Evolutionary conservation across 257 asterid species (phyloP).

Genomic region (Solanum gracilifrons): DNA sequence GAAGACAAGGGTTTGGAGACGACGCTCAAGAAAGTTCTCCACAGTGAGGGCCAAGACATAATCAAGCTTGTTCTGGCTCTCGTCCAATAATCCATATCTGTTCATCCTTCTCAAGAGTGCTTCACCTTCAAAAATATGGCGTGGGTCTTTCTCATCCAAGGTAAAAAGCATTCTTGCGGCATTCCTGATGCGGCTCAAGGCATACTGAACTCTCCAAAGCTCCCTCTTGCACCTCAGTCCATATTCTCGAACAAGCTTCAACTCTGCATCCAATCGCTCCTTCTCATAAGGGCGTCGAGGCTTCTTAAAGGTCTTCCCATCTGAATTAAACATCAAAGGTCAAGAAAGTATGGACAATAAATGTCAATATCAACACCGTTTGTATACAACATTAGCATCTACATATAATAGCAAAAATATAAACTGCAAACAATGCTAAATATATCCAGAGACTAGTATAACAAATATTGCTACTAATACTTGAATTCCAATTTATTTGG

Average conservation of each 20-base stretch:
- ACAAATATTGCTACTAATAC: not conserved
- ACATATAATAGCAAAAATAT: not conserved
- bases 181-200: conserved; percentile 50
- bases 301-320: conserved; percentile 16
- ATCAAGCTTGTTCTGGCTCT: conserved; percentile 63
- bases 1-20: conserved; percentile 49
- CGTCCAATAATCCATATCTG: conserved; percentile 39
- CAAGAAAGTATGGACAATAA: not conserved
- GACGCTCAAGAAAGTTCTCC: conserved; percentile 58
- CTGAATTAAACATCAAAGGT: not conserved
- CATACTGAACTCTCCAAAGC: conserved; percentile 59
- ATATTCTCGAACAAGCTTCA: conserved; percentile 50
- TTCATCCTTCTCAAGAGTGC: conserved; percentile 62
- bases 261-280: conserved; percentile 52
- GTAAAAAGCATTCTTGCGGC: conserved; percentile 47
- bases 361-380: not conserved
- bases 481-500: not conserved
- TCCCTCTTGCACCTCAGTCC: conserved; percentile 29
- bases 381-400: not conserved
- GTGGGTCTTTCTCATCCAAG: conserved; percentile 11
- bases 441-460: not conserved
- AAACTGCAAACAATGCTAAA: not conserved
- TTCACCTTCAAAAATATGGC: conserved; percentile 50
- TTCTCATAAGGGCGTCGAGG: conserved; percentile 59
- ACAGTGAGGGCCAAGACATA: conserved; percentile 56